Percentiles rank a stretch among this genome's conserved stretches.
phyloP scores from a whole-genome alignment of 495 filamentous ascomycete genomes.

The Neurospora tetraspora region DNA sequence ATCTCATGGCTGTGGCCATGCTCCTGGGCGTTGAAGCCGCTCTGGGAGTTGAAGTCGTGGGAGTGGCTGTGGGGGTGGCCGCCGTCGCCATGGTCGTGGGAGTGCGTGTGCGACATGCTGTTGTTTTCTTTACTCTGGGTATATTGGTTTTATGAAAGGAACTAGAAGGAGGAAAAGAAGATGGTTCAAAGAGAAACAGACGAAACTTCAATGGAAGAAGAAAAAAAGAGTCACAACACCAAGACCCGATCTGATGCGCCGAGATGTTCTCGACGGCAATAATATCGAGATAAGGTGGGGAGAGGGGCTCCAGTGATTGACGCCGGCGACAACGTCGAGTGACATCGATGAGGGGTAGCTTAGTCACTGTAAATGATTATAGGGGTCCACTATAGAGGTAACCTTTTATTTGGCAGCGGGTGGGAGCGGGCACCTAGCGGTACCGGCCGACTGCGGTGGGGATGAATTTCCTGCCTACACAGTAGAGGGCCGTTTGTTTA shows the following conservation, averaged over 20 bases:
- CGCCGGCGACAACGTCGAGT: neutral
- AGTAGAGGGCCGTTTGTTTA: neutral
- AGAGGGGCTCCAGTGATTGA: neutral
- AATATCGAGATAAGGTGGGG: neutral
- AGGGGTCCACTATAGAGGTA: neutral
- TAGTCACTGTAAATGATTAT: neutral
- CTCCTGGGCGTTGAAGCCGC: conserved; percentile 54
- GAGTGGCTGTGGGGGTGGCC: conserved; percentile 43
- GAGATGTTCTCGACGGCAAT: neutral
- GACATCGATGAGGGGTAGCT: neutral
- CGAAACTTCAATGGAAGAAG: neutral
- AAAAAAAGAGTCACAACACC: neutral
- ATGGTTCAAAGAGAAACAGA: neutral
- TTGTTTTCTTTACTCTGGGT: neutral
- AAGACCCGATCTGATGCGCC: neutral
- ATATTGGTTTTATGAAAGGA: neutral
- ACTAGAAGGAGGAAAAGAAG: neutral
- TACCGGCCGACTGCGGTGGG: neutral
- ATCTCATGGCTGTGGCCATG: conserved; percentile 96
- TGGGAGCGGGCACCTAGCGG: neutral
- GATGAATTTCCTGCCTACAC: neutral
- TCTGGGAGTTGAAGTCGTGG: conserved; percentile 49
- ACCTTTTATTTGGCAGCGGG: neutral
- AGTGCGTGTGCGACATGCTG: conserved; percentile 12
- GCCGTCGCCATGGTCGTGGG: conserved; percentile 18